A percentile compares a stretch with the other conserved stretches of the same genome.
Conservation (phyloP, 2,329 filamentous ascomycete genomes). For the Boeremia exigua region DNA sequence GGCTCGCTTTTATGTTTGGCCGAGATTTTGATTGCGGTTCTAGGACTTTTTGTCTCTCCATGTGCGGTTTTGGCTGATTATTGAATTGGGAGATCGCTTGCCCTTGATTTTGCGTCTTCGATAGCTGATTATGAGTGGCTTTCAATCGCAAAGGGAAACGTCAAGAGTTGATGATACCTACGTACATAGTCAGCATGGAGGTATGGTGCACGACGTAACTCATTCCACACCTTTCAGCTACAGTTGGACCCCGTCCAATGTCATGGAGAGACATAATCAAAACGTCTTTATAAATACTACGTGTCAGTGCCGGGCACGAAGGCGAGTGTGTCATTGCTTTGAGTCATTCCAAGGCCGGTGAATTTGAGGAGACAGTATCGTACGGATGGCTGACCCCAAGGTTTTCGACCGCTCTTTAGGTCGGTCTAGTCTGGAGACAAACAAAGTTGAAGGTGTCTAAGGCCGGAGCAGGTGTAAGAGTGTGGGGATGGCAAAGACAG, state of each 20-base stretch:
- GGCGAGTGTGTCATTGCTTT: no score
- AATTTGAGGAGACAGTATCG: not conserved
- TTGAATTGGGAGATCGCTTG: not conserved
- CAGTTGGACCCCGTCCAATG: no score
- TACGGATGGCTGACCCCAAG: no score
- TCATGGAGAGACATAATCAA: no score
- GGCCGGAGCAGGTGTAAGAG: not conserved
- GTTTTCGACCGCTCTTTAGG: no score
- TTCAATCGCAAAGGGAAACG: not conserved
- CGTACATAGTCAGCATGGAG: not conserved
- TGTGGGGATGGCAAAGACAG: not conserved
- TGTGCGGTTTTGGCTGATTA: not conserved
- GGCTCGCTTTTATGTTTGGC: slow-evolving; percentile 1
- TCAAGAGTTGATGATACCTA: not conserved
- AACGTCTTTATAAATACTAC: no score
- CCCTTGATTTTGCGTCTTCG: not conserved
- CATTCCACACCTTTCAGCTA: no score
- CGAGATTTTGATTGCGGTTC: not conserved
- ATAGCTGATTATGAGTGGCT: not conserved
- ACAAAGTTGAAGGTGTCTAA: no score
- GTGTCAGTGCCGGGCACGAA: no score
- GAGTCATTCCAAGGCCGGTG: no score
- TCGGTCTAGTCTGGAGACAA: no score
- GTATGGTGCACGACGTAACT: not conserved
- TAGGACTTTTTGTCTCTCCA: not conserved